Conservation (phyloP, 345 rosid species). For the Acer saccharum region DNA sequence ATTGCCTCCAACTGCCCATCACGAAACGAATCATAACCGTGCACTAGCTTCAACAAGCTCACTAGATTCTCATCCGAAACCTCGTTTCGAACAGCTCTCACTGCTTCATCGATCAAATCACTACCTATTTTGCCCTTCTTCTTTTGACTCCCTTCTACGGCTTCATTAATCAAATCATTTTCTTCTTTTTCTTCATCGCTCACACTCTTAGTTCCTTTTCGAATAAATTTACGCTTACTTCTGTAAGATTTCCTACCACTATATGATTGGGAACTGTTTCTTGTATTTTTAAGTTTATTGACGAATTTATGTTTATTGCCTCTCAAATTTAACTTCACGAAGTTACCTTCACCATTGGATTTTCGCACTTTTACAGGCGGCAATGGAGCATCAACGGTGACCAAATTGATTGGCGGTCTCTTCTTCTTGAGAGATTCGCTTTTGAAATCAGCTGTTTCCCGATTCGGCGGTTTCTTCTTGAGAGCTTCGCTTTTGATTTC, state of each 20-base stretch:
- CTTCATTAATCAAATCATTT: conserved; percentile 49
- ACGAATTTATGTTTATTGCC: conserved; percentile 60
- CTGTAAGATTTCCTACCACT: conserved; percentile 33
- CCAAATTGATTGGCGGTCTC: conserved; percentile 60
- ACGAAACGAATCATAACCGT: conserved; percentile 57
- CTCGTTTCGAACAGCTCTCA: conserved; percentile 48
- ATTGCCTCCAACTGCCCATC: conserved; percentile 69
- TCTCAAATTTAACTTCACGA: conserved; percentile 76
- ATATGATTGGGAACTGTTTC: conserved; percentile 26
- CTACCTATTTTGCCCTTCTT: conserved; percentile 16
- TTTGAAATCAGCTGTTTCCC: conserved; percentile 9
- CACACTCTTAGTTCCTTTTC: conserved; percentile 27
- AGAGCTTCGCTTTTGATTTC: conserved; percentile 24
- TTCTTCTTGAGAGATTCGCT: conserved; percentile 23
- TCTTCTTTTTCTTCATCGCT: conserved; percentile 50
- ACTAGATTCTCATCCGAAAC: conserved; percentile 64
- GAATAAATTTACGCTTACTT: conserved; percentile 43
- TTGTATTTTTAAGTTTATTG: conserved; percentile 40
- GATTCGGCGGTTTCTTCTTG: conserved; percentile 25
- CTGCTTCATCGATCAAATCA: conserved; percentile 48
- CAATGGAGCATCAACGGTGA: conserved; percentile 36
- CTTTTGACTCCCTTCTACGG: conserved; percentile 27
- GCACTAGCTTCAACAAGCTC: conserved; percentile 51
- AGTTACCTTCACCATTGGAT: conserved; percentile 72
- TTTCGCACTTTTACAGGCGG: conserved; percentile 58